Percentiles rank a stretch among this genome's conserved stretches.
These are phyloP conservation scores for Penicillium sp. DNA, from an alignment of 2,329 filamentous ascomycete genomes.

Conservation along the genomic window DNA sequence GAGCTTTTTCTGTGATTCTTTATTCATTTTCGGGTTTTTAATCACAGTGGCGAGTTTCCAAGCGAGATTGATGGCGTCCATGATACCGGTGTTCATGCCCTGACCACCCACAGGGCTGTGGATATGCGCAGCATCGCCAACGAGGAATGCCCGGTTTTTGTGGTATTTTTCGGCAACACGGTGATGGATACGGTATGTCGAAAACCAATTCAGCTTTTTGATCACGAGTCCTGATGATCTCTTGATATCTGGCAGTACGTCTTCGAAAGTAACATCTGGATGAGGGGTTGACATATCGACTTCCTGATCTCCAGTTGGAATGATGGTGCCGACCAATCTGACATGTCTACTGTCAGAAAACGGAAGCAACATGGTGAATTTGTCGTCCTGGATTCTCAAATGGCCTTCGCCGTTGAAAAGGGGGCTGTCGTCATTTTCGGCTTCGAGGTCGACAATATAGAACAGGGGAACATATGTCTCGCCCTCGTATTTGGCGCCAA, in stretches of 20 bases:
- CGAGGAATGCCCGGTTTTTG: conserved; percentile 53
- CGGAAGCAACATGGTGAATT: conserved; percentile 38
- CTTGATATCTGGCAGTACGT: conserved; percentile 26
- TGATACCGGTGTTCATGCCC: conserved; percentile 60
- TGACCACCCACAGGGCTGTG: conserved; percentile 58
- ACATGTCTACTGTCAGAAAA: conserved; percentile 24
- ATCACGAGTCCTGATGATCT: conserved; percentile 24
- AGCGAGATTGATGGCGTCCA: conserved; percentile 55
- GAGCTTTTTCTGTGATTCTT: conserved; percentile 39
- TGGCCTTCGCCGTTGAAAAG: conserved; percentile 34
- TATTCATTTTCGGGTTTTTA: conserved; percentile 22
- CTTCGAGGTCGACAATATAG: conserved; percentile 46
- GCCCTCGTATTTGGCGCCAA: conserved; percentile 44
- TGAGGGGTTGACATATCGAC: conserved; percentile 14
- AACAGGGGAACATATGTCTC: conserved; percentile 47
- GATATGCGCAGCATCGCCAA: conserved; percentile 59
- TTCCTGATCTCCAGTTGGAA: conserved; percentile 2
- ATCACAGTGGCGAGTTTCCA: conserved; percentile 56
- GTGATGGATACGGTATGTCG: conserved; percentile 50
- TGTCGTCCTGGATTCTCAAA: conserved; percentile 33
- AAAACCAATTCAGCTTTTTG: conserved; percentile 40
- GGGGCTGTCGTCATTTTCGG: conserved; percentile 22
- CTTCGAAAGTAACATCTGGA: conserved; percentile 31
- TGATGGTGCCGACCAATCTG: conserved; percentile 29
- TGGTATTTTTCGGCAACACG: conserved; percentile 46